Conservation (phyloP, 1,284 basidiomycete species). For the Ceratobasidium sp. region DNA sequence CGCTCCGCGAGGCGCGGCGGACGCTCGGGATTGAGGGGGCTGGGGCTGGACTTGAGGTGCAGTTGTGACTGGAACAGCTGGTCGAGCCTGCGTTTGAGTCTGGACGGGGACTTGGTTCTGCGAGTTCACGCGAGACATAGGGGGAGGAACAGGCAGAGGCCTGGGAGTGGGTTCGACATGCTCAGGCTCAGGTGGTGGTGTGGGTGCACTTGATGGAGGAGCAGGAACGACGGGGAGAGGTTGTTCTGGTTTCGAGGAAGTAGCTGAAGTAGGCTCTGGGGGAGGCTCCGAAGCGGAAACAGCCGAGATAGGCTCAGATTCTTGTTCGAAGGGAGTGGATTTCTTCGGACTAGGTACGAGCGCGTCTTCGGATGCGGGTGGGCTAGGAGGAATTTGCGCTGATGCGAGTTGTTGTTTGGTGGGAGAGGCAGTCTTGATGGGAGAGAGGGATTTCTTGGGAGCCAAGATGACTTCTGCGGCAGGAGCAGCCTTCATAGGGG, state of each 20-base stretch:
- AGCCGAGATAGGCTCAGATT: not conserved
- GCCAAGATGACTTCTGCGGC: not conserved
- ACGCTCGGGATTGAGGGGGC: slow-evolving; percentile 9
- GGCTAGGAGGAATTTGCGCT: slow-evolving; percentile 31
- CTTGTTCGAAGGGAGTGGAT: slow-evolving; percentile 3
- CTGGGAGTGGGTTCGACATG: slow-evolving; percentile 11
- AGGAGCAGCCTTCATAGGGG: not conserved
- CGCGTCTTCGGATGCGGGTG: slow-evolving; percentile 36
- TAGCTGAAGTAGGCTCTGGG: slow-evolving; percentile 1
- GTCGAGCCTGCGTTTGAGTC: not conserved
- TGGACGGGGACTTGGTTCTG: slow-evolving; percentile 4
- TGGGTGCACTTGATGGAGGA: not conserved
- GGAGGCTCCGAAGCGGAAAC: not conserved
- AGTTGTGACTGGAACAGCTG: not conserved
- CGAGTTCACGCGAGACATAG: not conserved
- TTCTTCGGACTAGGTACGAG: slow-evolving; percentile 11
- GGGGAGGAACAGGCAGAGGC: not conserved
- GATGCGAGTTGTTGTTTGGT: not conserved
- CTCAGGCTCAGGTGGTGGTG: slow-evolving; percentile 6
- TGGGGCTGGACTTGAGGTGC: not conserved
- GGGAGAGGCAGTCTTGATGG: slow-evolving; percentile 16
- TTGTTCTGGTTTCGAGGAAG: no score
- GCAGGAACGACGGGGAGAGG: not conserved
- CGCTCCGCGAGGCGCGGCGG: slow-evolving; percentile 11
- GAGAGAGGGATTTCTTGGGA: not conserved